Evolutionary conservation across 2,329 filamentous ascomycete species (phyloP).

Genomic region (Aspergillus costaricaensis): DNA sequence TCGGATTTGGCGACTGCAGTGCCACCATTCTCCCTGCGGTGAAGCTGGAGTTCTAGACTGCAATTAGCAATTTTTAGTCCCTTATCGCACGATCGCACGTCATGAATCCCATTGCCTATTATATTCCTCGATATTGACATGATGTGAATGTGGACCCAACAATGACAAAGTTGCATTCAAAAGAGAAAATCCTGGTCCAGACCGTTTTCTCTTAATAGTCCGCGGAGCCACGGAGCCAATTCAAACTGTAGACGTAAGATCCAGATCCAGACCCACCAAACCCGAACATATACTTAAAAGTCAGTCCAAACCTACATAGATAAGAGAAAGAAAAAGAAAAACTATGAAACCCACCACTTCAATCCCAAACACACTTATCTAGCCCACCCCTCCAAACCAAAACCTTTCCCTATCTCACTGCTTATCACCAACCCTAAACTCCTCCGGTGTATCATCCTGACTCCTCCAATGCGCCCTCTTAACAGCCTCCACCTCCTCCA

Average conservation of each 20-base stretch:
- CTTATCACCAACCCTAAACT: conserved; percentile 35
- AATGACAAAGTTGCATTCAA: background rate
- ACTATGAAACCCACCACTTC: background rate
- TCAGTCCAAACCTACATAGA: background rate
- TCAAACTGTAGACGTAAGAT: background rate
- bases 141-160: too few species aligned
- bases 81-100: too few species aligned
- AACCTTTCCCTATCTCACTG: background rate
- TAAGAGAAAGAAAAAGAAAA: background rate
- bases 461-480: conserved; percentile 55
- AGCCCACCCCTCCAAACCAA: too few species aligned
- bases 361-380: too few species aligned
- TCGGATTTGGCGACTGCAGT: conserved; percentile 75
- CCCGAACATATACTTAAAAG: background rate
- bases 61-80: too few species aligned
- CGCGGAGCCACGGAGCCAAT: background rate
- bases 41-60: conserved; percentile 25
- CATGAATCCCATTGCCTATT: too few species aligned
- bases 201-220: background rate
- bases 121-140: background rate
- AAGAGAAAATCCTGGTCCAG: background rate
- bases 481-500: conserved; percentile 55
- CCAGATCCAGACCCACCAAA: background rate
- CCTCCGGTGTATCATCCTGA: conserved; percentile 57
- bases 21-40: conserved; percentile 61